Conservation (phyloP, 306 rosid genomes). For the Castanospermum australe region DNA sequence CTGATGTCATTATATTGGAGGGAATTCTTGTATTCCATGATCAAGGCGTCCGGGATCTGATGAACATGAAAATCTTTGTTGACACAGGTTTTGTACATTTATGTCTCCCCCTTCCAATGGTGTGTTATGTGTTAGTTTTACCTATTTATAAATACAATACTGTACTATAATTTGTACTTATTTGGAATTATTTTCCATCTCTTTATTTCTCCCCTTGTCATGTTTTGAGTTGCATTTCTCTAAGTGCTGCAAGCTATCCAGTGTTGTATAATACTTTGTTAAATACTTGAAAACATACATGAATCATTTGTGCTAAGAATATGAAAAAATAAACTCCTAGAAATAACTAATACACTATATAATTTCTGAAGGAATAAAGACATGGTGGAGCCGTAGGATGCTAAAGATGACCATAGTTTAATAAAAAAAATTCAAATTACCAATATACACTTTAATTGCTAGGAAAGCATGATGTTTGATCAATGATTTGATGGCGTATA, state of each 20-base stretch:
- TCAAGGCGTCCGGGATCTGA: slow-evolving; percentile 81
- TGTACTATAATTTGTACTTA: neutral
- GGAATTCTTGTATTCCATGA: slow-evolving; percentile 98
- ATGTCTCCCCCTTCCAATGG: neutral
- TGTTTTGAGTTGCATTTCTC: slow-evolving; percentile 20
- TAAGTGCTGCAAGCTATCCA: neutral
- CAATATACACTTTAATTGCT: neutral
- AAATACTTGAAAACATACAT: neutral
- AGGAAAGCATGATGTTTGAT: neutral
- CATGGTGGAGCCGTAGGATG: neutral
- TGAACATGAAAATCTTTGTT: slow-evolving; percentile 98
- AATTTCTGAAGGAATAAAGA: neutral
- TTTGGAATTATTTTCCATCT: slow-evolving; percentile 1
- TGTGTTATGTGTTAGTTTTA: neutral
- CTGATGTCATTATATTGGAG: slow-evolving; percentile 95
- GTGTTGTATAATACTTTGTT: neutral
- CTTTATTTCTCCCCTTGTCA: neutral
- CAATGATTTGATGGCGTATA: neutral
- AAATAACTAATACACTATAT: slow-evolving; percentile 1
- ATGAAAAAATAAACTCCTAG: neutral
- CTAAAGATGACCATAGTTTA: neutral
- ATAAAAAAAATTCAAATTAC: neutral
- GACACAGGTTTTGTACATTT: slow-evolving; percentile 69
- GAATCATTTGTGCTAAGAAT: neutral
- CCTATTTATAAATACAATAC: neutral